phyloP scores from a whole-genome alignment of 2,329 filamentous ascomycete species.

The Colletotrichum sp. region DNA sequence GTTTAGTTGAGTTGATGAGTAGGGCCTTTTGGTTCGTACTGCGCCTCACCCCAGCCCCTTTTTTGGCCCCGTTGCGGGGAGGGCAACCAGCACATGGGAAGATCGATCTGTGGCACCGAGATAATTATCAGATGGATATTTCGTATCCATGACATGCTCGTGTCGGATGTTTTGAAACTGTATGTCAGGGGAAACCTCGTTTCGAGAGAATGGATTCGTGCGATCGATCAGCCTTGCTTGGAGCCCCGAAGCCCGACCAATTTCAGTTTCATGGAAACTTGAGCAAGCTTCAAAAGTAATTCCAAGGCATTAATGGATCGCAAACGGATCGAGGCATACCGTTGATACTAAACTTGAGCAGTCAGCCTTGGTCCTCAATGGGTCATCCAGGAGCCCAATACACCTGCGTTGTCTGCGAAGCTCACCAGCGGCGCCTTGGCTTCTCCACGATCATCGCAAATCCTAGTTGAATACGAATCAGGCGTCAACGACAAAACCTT shows the following conservation, averaged over 20 bases:
- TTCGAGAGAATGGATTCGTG: neutral
- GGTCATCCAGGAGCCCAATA: neutral
- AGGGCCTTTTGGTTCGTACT: neutral
- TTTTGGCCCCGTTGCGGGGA: neutral
- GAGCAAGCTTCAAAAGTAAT: neutral
- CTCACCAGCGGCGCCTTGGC: fast-evolving
- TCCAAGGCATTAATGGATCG: neutral
- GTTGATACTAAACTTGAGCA: neutral
- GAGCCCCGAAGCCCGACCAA: neutral
- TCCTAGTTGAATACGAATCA: neutral
- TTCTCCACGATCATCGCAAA: neutral
- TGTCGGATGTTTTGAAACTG: neutral
- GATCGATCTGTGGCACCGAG: neutral
- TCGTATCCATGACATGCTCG: neutral
- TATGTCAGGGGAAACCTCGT: neutral
- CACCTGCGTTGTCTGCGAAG: neutral
- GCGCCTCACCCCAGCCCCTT: neutral
- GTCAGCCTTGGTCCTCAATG: neutral
- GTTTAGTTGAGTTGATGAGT: neutral
- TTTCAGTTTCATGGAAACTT: fast-evolving
- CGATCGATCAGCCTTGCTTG: neutral
- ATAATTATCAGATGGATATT: neutral
- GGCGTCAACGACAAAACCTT: neutral
- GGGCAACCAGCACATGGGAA: neutral
- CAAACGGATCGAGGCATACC: neutral